Conservation (phyloP, 805 yeast genomes). For the Candida pseudoglaebosa region DNA sequence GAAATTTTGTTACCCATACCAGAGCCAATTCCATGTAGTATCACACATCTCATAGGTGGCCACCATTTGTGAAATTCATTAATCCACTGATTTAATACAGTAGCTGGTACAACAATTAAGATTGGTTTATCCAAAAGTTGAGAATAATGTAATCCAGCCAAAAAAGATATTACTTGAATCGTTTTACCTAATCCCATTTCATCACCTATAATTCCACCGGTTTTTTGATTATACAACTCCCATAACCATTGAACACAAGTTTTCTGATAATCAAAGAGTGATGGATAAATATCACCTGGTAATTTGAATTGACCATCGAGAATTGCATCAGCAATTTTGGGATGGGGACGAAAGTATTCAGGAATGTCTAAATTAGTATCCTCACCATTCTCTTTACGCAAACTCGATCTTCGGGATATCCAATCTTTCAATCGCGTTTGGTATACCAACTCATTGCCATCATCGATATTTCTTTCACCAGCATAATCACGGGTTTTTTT, state of each 20-base stretch:
- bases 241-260: constrained; percentile 98
- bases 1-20: constrained; percentile 55
- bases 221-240: constrained; percentile 83
- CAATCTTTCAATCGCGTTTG: constrained; percentile 59
- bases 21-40: constrained; percentile 87
- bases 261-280: constrained; percentile 87
- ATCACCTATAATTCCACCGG: constrained; percentile 96
- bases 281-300: constrained; percentile 88
- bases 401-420: constrained; percentile 48
- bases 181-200: constrained; percentile 99
- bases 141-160: constrained; percentile 88
- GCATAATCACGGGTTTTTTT: constrained; percentile 12
- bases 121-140: constrained; percentile 72
- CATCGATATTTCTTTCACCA: constrained; percentile 54
- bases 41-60: constrained; percentile 87
- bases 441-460: constrained; percentile 72
- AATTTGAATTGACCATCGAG: constrained; percentile 65
- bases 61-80: constrained; percentile 96
- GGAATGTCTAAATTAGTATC: constrained; percentile 17
- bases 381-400: constrained; percentile 24
- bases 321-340: constrained; percentile 68
- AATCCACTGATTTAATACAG: constrained; percentile 96
- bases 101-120: constrained; percentile 90
- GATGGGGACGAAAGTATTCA: constrained; percentile 79
- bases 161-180: constrained; percentile 82